Evolutionary conservation across 495 filamentous ascomycete genomes (phyloP), one percentile per base, ranked within the genome.

Genomic region (Tetracladium marchalianum): DNA sequence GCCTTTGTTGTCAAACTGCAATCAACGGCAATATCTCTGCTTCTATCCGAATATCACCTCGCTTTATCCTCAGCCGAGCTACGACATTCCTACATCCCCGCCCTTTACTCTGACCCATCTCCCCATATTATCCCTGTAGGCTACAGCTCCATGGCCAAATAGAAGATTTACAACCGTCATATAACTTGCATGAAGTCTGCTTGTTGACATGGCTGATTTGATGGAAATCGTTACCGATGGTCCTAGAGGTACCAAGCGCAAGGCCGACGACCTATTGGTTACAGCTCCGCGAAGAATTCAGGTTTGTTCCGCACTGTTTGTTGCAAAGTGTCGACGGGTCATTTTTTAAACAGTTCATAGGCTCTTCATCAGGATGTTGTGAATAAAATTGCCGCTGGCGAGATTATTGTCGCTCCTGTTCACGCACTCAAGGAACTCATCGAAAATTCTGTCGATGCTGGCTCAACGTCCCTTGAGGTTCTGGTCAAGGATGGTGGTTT

Each of bases 311-410:
- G 11, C 17, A 32, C 18, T 37, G 36, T 45, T 36, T 33, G 11
- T 31, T 38, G 22, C 44, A 48, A 38, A n/a, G 49, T 15, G 11
- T 27, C 17, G 11, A 42, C n/a, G 17, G 32, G 39, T 44, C 39
- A 38, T n/a, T 24, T 36, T 16, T 43, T 33, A 33, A 36, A 43
- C 32, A 47, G 35, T 43, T 32, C 38, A 37, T 49, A 95, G 86
- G 82, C 89, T 22, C 77, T 99, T 13, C 85, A 95, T 60, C 83
- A 85, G 58, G 88, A 95, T 71, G 93, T 99, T 35, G 87, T 97
- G 47, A 97, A 97, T 68, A 97, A 96, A 66, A 99, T 99, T 55
- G 93, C 93, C 7, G 93, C 93, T n/a, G 93, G 93, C 12, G 93
- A 99, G 61, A 99, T 97, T 50, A 97, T 99, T 43, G 88, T 97